Base-by-base conservation (phyloP, 2,329 filamentous ascomycete genomes). In the Metarhizium anisopliae region DNA sequence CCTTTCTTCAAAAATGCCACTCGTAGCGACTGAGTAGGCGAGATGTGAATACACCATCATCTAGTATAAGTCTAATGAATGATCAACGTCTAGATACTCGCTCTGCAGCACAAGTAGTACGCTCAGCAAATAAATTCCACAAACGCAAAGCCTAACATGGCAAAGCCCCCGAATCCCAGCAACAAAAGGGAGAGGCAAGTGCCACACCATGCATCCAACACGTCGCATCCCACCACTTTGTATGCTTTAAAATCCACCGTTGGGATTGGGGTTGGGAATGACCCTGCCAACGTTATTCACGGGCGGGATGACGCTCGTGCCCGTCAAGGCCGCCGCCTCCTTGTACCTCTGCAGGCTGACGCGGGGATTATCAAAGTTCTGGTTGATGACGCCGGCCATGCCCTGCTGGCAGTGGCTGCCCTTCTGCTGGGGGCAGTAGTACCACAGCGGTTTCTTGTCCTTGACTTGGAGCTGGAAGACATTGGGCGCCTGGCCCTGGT, bases 301-400 rank as follows among this genome's bases (percentile, higher is more conserved):
- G 1, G 62, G 49, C 6, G 69, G 70, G 6, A 68, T 57, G 7
- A 66, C 59, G 1, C 67, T 64, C 4, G 56, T 55, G 7, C 58
- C 62, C 8, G 66, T 67, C 45, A 59, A 56, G 4, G 66, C 66
- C 0, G 71, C 71, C 1, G 66, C 59, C 30, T 65, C 63, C 60
- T 63, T 66, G 61, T 73, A 68, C 36, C 63, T 66, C n/a, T 62
- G 56, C 18, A 74, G 64, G 29, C 66, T 73, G 60, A 62, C 18
- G 18, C 18, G 18, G 52, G 61, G 59, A 42, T 62, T 59, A 60
- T 70, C 57, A 18, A 70, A 69, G 58, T 68, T 64, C 64, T 73
- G 70, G 64, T 78, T 78, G 67, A 78, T 71, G 53, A 74, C 70
- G 36, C 72, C 75, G 18, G 73, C 71, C 75, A 77, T 77, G 60